A percentile compares a stretch with the other conserved stretches of the same genome.
Evolutionary conservation across 495 filamentous ascomycete genomes (phyloP).

Genomic region (Neurospora discreta): DNA sequence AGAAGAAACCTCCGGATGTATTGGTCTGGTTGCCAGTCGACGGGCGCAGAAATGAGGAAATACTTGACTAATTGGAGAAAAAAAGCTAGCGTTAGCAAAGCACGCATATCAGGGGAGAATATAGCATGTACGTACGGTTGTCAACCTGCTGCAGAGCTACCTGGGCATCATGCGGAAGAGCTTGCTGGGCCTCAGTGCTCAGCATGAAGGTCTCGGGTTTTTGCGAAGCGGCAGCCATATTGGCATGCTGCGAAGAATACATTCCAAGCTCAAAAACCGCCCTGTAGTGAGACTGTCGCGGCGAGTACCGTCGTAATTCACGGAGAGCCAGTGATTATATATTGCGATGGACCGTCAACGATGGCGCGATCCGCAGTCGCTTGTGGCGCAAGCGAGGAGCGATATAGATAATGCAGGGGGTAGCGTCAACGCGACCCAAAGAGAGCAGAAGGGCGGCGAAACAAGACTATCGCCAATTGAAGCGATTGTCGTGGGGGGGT

Average conservation of each 20-base stretch:
- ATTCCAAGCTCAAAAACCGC: conserved; percentile 25
- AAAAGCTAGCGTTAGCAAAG: conserved; percentile 5
- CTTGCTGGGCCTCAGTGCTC: conserved; percentile 90
- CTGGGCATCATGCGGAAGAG: conserved; percentile 89
- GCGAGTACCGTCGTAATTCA: neutral
- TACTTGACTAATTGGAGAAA: conserved; percentile 68
- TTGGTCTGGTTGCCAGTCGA: conserved; percentile 95
- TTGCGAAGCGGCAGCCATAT: conserved; percentile 45
- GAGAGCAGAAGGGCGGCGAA: conserved; percentile 4
- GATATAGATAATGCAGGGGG: neutral
- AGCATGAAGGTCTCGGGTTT: conserved; percentile 99
- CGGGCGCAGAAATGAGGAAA: conserved; percentile 95
- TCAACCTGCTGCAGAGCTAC: conserved; percentile 97
- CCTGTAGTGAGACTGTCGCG: neutral
- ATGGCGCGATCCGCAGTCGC: neutral
- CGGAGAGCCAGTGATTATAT: neutral
- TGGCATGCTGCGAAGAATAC: conserved; percentile 40
- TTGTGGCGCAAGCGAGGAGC: conserved; percentile 5
- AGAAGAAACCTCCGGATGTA: conserved; percentile 92
- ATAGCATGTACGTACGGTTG: conserved; percentile 59
- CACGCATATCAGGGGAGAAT: neutral
- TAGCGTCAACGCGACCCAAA: conserved; percentile 6
- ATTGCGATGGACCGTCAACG: neutral
- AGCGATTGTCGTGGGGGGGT: conserved; percentile 6
- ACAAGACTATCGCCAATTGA: neutral